Conservation (phyloP, 345 rosid species). For the thale cress (Arabidopsis thaliana) region DNA sequence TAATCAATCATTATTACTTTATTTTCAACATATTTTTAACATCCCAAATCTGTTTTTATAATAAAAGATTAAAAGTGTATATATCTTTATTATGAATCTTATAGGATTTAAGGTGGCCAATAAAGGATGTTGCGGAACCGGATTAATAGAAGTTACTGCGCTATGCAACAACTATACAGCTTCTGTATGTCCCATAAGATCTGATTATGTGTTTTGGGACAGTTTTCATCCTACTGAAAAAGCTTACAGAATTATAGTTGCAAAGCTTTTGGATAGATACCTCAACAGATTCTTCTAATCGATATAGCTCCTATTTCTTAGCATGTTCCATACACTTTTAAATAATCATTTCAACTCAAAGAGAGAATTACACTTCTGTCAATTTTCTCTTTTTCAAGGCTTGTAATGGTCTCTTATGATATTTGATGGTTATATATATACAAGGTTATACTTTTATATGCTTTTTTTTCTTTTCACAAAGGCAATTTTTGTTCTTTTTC, state of each 20-base stretch:
- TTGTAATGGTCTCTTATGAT: neutral
- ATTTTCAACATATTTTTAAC: neutral
- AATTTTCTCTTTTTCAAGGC: neutral
- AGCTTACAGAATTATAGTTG: slow-evolving; percentile 49
- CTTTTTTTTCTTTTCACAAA: neutral
- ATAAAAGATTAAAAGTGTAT: neutral
- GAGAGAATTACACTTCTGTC: neutral
- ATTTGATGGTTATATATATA: neutral
- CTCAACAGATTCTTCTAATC: slow-evolving; percentile 21
- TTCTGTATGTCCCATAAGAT: slow-evolving; percentile 48
- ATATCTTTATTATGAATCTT: neutral
- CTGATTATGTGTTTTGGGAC: slow-evolving; percentile 75
- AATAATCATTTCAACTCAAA: neutral
- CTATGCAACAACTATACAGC: slow-evolving; percentile 50
- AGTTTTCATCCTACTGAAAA: slow-evolving; percentile 77
- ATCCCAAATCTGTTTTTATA: neutral
- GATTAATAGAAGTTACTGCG: slow-evolving; percentile 58
- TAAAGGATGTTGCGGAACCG: slow-evolving; percentile 82
- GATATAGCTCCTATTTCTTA: neutral
- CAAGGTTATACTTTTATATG: neutral
- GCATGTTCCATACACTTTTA: neutral
- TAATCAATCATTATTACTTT: slow-evolving; percentile 30
- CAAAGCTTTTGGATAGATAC: slow-evolving; percentile 39
- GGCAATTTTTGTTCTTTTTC: neutral
- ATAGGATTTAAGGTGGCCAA: slow-evolving; percentile 61